Percentiles rank a stretch among this genome's conserved stretches.
Evolutionary conservation across 495 filamentous ascomycete genomes (phyloP).

Genomic region (Tuber microsphaerosporum): DNA sequence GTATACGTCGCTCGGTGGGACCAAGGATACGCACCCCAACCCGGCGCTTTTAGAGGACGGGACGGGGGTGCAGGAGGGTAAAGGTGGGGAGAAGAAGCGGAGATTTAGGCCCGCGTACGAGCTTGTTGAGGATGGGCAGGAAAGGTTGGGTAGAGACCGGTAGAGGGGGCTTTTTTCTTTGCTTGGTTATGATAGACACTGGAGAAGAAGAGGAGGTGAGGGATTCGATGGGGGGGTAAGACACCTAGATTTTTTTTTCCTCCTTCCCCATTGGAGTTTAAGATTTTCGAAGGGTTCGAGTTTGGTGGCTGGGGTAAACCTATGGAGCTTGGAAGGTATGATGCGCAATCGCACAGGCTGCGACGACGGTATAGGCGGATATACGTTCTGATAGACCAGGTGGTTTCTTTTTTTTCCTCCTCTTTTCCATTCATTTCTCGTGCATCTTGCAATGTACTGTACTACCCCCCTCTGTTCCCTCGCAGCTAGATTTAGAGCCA

Average conservation of each 20-base stretch:
- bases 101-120: constrained; percentile 79
- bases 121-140: constrained; percentile 72
- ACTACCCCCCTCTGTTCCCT: neutral
- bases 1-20: constrained; percentile 81
- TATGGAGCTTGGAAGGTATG: neutral
- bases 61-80: constrained; percentile 41
- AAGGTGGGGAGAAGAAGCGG: constrained; percentile 37
- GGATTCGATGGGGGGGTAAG: neutral
- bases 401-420: neutral
- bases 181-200: neutral
- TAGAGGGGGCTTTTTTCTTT: constrained; percentile 7
- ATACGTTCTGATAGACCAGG: neutral
- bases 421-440: neutral
- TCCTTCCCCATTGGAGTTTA: neutral
- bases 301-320: neutral
- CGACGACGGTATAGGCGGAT: neutral
- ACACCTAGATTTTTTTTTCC: neutral
- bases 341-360: neutral
- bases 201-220: neutral
- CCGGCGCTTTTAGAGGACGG: constrained; percentile 52
- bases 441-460: neutral
- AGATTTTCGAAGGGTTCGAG: neutral
- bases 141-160: constrained; percentile 71
- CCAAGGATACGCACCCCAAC: constrained; percentile 84
- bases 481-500: neutral